These are phyloP conservation scores for Arabidopsis hybrid DNA, from an alignment of 441 rosid species.

Conservation along the genomic window DNA sequence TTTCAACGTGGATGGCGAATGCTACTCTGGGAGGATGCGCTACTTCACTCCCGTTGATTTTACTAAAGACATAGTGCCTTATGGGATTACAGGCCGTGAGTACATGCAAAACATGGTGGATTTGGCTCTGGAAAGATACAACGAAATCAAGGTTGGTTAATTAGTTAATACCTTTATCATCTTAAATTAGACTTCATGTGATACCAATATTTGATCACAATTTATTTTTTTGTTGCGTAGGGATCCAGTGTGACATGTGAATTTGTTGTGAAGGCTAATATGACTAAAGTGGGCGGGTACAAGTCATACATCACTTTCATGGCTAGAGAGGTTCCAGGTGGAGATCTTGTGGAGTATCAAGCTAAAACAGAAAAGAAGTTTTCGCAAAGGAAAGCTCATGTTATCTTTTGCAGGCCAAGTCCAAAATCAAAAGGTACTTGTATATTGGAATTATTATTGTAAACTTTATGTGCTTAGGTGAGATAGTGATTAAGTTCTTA, in stretches of 20 bases:
- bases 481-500: background rate
- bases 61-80: background rate
- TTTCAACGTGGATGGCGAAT: slow-evolving; percentile 15
- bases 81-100: background rate
- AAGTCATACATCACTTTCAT: background rate
- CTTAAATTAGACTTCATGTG: background rate
- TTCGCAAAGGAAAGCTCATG: slow-evolving; percentile 4
- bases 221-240: background rate
- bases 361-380: slow-evolving; percentile 22
- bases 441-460: background rate
- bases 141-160: slow-evolving; percentile 7
- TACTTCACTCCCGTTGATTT: slow-evolving; percentile 15
- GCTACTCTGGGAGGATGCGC: background rate
- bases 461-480: background rate
- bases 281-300: background rate
- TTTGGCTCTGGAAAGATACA: slow-evolving; percentile 20
- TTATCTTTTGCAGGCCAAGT: slow-evolving; percentile 28
- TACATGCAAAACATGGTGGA: slow-evolving; percentile 18
- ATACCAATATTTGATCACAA: background rate
- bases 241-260: background rate
- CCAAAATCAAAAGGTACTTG: slow-evolving; percentile 6
- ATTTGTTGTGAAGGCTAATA: background rate
- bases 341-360: slow-evolving; percentile 29
- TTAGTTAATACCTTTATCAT: background rate
- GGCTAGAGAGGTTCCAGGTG: background rate